Evolutionary conservation across 176 grass and related monocot species (phyloP).

Genomic region (Metroxylon sagu): DNA sequence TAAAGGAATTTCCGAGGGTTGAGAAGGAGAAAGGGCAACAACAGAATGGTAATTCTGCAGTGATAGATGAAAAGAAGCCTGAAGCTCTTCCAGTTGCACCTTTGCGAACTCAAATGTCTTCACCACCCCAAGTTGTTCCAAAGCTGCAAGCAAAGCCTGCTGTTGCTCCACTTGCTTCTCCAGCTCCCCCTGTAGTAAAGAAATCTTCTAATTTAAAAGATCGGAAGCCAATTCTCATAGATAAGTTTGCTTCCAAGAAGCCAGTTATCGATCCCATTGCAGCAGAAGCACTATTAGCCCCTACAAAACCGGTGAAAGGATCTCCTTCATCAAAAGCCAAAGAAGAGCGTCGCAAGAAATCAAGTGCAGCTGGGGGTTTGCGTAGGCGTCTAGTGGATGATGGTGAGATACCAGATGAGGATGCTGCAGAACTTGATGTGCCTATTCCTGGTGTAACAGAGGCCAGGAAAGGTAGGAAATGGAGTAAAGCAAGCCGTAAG

Average conservation of each 20-base stretch:
- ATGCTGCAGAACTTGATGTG: slow-evolving; percentile 33
- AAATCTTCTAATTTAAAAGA: slow-evolving; percentile 44
- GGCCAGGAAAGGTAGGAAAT: slow-evolving; percentile 68
- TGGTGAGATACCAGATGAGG: slow-evolving; percentile 32
- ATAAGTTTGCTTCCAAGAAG: slow-evolving; percentile 77
- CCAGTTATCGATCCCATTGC: slow-evolving; percentile 55
- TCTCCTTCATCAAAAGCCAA: slow-evolving; percentile 36
- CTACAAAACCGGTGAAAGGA: slow-evolving; percentile 52
- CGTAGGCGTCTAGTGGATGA: slow-evolving; percentile 33
- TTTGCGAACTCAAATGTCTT: slow-evolving; percentile 17
- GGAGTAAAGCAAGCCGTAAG: slow-evolving; percentile 71
- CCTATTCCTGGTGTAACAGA: slow-evolving; percentile 45
- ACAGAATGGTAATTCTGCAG: not conserved
- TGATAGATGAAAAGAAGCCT: slow-evolving; percentile 9
- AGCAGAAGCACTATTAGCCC: slow-evolving; percentile 44
- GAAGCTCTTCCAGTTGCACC: slow-evolving; percentile 23
- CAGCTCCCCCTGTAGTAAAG: slow-evolving; percentile 6
- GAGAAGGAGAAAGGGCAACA: slow-evolving; percentile 30
- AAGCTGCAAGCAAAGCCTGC: slow-evolving; percentile 44
- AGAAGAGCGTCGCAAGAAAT: slow-evolving; percentile 58
- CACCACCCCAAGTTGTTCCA: slow-evolving; percentile 6
- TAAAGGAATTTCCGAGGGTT: slow-evolving; percentile 46
- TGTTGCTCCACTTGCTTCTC: slow-evolving; percentile 36
- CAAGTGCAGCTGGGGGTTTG: slow-evolving; percentile 22
- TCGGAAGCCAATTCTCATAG: slow-evolving; percentile 83